phyloP scores from a whole-genome alignment of 176 grass and related monocot species.

The Thinopyrum elongatum region DNA sequence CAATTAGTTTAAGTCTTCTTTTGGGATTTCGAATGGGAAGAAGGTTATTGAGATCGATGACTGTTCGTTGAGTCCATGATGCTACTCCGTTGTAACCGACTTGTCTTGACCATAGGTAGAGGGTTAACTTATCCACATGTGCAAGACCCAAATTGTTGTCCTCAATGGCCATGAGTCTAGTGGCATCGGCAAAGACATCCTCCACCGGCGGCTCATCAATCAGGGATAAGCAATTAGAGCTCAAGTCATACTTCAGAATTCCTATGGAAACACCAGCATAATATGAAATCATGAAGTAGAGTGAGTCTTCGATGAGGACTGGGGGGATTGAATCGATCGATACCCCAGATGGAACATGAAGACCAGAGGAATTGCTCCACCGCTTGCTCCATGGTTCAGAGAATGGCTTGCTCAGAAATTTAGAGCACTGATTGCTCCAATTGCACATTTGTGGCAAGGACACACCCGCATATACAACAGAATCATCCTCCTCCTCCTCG shows the following conservation, averaged over 20 bases:
- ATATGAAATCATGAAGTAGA: neutral
- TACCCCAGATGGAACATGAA: too few relatives aligned
- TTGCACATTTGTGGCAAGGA: too few relatives aligned
- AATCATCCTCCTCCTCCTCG: too few relatives aligned
- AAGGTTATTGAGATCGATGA: neutral
- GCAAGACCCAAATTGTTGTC: neutral
- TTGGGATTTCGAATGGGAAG: neutral
- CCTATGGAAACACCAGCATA: neutral
- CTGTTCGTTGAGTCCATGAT: neutral
- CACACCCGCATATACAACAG: neutral
- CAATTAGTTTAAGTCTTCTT: neutral
- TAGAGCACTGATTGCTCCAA: too few relatives aligned
- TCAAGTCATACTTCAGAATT: neutral
- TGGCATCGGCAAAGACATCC: neutral
- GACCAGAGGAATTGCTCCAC: too few relatives aligned
- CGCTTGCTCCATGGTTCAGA: too few relatives aligned
- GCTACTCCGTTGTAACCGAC: neutral
- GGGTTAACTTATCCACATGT: neutral
- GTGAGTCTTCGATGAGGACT: neutral
- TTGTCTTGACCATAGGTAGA: neutral
- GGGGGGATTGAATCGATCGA: neutral
- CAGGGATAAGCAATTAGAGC: neutral
- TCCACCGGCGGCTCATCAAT: neutral
- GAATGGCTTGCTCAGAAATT: too few relatives aligned
- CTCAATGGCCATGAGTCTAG: neutral